A percentile compares a stretch with the other conserved stretches of the same genome.
Evolutionary conservation across 2,329 filamentous ascomycete genomes (phyloP).

Genomic region (Xylaria digitata): DNA sequence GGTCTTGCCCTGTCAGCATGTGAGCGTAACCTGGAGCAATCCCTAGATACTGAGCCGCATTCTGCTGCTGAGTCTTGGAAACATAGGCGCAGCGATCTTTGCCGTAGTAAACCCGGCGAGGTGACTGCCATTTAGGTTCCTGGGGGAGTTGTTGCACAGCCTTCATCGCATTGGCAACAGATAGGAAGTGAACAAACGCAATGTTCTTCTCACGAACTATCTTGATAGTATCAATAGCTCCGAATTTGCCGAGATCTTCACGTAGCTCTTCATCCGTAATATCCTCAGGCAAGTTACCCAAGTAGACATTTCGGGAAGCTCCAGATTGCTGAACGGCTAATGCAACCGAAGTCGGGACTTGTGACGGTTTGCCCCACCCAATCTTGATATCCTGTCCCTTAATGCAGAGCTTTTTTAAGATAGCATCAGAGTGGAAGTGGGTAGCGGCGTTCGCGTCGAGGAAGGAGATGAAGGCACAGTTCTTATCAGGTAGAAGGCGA

Average conservation of each 20-base stretch:
- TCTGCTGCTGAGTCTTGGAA: constrained; percentile 99
- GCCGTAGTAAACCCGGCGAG: constrained; percentile 96
- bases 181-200: constrained; percentile 96
- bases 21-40: constrained; percentile 97
- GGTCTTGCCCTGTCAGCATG: constrained; percentile 94
- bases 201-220: constrained; percentile 98
- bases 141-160: constrained; percentile 95
- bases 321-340: constrained; percentile 97
- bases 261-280: constrained; percentile 90
- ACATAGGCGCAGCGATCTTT: constrained; percentile 99
- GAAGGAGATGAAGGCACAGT: constrained; percentile 99
- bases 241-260: constrained; percentile 95
- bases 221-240: constrained; percentile 96
- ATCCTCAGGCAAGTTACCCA: constrained; percentile 92
- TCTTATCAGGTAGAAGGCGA: constrained; percentile 95
- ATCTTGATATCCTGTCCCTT: constrained; percentile 99
- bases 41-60: constrained; percentile 96
- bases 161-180: constrained; percentile 96
- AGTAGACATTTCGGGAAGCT: constrained; percentile 95
- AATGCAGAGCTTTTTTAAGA: constrained; percentile 99
- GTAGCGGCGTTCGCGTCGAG: constrained; percentile 96
- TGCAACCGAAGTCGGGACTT: constrained; percentile 97
- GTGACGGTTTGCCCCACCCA: constrained; percentile 98
- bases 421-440: constrained; percentile 99
- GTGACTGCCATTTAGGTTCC: constrained; percentile 95